These are phyloP conservation scores for Lyophyllum atratum DNA, from an alignment of 768 basidiomycete genomes.

Conservation along the genomic window DNA sequence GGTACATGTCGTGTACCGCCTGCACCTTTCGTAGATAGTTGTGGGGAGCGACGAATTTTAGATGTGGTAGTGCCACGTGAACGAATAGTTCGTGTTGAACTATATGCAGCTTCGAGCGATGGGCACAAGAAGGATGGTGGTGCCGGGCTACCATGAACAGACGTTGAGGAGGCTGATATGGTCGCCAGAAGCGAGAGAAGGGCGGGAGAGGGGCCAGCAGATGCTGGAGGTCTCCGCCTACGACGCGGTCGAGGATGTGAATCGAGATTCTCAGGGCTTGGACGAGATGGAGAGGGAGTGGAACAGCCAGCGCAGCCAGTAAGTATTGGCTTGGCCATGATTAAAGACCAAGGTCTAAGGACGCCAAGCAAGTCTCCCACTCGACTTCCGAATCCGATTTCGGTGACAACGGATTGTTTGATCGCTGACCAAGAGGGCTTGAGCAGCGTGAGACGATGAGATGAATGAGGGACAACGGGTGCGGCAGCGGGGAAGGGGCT, in stretches of 20 bases:
- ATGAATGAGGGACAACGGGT: conserved; percentile 18
- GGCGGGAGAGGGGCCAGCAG: conserved; percentile 45
- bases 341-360: conserved; percentile 30
- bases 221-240: conserved; percentile 16
- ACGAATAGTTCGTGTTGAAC: background rate
- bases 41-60: conserved; percentile 11
- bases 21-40: conserved; percentile 14
- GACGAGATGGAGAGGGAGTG: conserved; percentile 13
- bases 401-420: background rate
- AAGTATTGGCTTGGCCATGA: conserved; percentile 57
- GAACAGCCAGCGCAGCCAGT: conserved; percentile 25
- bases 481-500: conserved; percentile 22
- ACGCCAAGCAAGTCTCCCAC: conserved; percentile 41
- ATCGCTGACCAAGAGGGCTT: conserved; percentile 15
- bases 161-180: conserved; percentile 48
- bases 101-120: conserved; percentile 30
- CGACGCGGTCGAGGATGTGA: conserved; percentile 23
- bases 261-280: conserved; percentile 1
- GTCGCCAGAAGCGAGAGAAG: conserved; percentile 59
- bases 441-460: conserved; percentile 1
- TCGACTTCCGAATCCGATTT: conserved; percentile 12
- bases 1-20: conserved; percentile 40
- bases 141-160: conserved; percentile 49
- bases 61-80: conserved; percentile 9
- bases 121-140: conserved; percentile 70